Conservation (phyloP, 495 filamentous ascomycete species). For the Terfezia boudieri region DNA sequence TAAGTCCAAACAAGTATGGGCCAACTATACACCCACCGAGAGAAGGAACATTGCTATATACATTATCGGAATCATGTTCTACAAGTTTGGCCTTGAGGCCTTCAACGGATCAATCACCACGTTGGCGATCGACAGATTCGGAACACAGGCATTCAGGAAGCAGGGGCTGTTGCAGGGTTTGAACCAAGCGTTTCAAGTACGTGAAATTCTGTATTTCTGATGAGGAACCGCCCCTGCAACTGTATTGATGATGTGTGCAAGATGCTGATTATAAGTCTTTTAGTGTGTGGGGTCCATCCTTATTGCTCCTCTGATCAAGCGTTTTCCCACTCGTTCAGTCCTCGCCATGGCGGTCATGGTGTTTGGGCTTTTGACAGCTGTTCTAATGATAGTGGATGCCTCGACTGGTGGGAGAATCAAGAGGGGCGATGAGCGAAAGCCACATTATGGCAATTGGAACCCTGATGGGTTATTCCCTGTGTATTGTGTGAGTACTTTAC, state of each 20-base stretch:
- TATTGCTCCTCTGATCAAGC: conserved; percentile 23
- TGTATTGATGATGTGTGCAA: too few relatives aligned
- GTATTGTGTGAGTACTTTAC: conserved; percentile 15
- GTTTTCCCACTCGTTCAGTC: conserved; percentile 22
- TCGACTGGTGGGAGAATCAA: conserved; percentile 23
- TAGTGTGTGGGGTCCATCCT: conserved; percentile 25
- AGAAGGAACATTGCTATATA: conserved; percentile 22
- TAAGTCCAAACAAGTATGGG: conserved; percentile 1
- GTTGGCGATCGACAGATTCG: conserved; percentile 22
- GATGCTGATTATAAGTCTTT: background rate
- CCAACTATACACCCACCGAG: conserved; percentile 3
- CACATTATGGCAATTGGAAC: conserved; percentile 23
- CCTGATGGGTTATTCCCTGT: conserved; percentile 24
- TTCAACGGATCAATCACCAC: conserved; percentile 26
- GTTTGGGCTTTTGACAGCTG: conserved; percentile 22
- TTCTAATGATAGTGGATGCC: conserved; percentile 21
- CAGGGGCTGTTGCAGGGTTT: conserved; percentile 24
- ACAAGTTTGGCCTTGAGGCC: conserved; percentile 27
- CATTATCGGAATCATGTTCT: conserved; percentile 23
- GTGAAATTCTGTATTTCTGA: background rate
- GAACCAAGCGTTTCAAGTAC: conserved; percentile 20
- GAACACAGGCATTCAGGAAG: conserved; percentile 21
- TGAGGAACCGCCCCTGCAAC: too few relatives aligned
- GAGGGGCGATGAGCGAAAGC: conserved; percentile 14
- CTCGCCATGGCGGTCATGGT: conserved; percentile 19